phyloP scores from a whole-genome alignment of 2,329 filamentous ascomycete species.

The Annulohypoxylon truncatum region DNA sequence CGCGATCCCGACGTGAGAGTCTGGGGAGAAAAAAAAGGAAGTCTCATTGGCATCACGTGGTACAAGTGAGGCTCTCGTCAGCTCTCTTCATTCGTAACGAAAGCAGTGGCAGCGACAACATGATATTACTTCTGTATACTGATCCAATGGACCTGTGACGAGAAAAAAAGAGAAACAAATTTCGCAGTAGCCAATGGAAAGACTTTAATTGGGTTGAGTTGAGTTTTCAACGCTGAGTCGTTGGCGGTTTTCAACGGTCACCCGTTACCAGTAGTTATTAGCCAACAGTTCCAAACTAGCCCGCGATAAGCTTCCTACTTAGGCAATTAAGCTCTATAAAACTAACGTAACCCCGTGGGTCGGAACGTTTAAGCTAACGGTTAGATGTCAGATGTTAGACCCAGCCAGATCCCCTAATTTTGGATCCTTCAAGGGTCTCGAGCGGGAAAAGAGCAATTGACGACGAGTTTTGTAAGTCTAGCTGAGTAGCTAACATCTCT shows the following conservation, averaged over 20 bases:
- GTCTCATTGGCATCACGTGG: conserved; percentile 25
- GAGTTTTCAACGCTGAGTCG: not conserved
- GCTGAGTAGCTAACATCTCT: not conserved
- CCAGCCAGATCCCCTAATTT: conserved; percentile 16
- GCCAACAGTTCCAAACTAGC: conserved; percentile 4
- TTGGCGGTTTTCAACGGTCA: not conserved
- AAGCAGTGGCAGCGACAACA: not conserved
- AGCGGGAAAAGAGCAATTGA: not conserved
- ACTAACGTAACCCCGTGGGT: conserved; percentile 32
- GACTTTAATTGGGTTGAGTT: not conserved
- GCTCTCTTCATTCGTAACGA: not conserved
- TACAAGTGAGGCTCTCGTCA: conserved; percentile 26
- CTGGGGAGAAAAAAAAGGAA: not conserved
- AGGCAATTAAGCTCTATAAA: conserved; percentile 1
- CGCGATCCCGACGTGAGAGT: conserved; percentile 3
- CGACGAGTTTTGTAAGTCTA: not conserved
- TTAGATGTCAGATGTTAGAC: conserved; percentile 8
- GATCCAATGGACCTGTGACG: not conserved
- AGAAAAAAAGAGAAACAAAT: not conserved
- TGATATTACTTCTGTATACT: conserved; percentile 6
- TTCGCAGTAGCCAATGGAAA: not conserved
- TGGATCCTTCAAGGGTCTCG: not conserved
- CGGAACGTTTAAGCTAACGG: not conserved
- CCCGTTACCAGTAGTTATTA: conserved; percentile 23
- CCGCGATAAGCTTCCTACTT: conserved; percentile 4